phyloP scores from a whole-genome alignment of 805 yeast genomes.

The Starmerella potacharoeniae region DNA sequence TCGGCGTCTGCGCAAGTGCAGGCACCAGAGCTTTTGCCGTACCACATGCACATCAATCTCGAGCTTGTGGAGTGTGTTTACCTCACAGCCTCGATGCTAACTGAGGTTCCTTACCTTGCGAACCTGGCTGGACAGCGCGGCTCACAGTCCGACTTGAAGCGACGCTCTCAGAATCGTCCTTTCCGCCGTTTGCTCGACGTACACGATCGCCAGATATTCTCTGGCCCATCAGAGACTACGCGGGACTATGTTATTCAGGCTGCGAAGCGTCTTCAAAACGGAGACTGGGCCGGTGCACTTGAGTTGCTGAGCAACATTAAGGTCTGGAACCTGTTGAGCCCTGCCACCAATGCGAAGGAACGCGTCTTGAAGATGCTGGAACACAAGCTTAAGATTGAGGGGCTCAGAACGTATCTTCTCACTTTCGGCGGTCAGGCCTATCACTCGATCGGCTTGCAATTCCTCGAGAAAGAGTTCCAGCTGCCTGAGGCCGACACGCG shows the following conservation, averaged over 20 bases:
- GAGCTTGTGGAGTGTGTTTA: constrained; percentile 91
- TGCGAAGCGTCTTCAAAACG: constrained; percentile 73
- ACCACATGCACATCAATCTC: constrained; percentile 94
- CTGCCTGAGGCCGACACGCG: constrained; percentile 45
- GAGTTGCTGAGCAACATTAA: constrained; percentile 63
- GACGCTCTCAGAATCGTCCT: constrained; percentile 63
- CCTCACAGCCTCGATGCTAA: constrained; percentile 76
- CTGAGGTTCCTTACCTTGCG: constrained; percentile 87
- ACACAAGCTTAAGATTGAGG: constrained; percentile 74
- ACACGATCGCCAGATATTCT: constrained; percentile 87
- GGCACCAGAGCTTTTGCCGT: constrained; percentile 54
- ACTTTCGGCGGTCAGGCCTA: constrained; percentile 61
- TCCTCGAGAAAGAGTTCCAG: constrained; percentile 56
- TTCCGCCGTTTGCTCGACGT: constrained; percentile 85
- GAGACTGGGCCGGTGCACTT: constrained; percentile 77
- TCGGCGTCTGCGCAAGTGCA: constrained; percentile 8
- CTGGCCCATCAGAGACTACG: constrained; percentile 95
- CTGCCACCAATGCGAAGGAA: constrained; percentile 42
- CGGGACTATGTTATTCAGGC: constrained; percentile 90
- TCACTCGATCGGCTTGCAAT: constrained; percentile 57
- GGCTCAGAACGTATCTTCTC: constrained; percentile 85
- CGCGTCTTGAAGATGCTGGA: constrained; percentile 49
- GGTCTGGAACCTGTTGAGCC: constrained; percentile 75
- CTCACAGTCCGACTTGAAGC: constrained; percentile 41
- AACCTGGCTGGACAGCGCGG: constrained; percentile 38